Evolutionary conservation across 2,329 filamentous ascomycete genomes (phyloP), one percentile per base, ranked within the genome.

Genomic region (Aspergillus sp.): DNA sequence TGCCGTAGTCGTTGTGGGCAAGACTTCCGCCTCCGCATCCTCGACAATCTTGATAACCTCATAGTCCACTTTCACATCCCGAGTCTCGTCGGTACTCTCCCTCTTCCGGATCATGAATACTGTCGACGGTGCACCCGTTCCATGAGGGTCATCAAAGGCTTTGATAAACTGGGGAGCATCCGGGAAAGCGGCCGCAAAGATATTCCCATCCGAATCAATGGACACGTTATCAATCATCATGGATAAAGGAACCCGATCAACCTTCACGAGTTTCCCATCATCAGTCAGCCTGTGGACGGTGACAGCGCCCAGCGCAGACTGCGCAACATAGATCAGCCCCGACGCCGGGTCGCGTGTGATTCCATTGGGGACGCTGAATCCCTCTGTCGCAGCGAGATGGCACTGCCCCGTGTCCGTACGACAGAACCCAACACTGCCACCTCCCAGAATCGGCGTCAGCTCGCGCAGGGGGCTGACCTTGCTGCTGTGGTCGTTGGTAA

Each of bases 401-500:
- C 49, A 52, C 6, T 47, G 11, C 9, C 38, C 49, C 2, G 49
- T 23, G 3, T 44, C 44, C 5, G 49, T 42, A 2, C 38, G 17
- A 17, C 49, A 52, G 23, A 40, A 47, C 1, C 21, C 23, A 5
- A 47, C 34, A 11, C 44, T 52, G 2, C 49, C 49, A 7, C 36
- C 34, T 1, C 49, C 49, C 4, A 43, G 5, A 7, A 47, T 4
- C 3, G 34, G 3, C 16, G 16, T 17, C 6, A 47, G 19, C 3
- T 6, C 4, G 7, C 25, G 34, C 2, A 42, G 3, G 7, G 19
- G 1, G 9, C 49, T 36, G 25, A 14, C 17, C 3, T 47, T 47
- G 7, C 17, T 32, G 19, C 17, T 29, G n/a, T 47, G 49, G 10
- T 52, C 49, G 5, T 52, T 52, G 17, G 49, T 52, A 5, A 52